These are phyloP conservation scores for Aegilops speltoides DNA, from an alignment of 176 grass and related monocot genomes.

Conservation along the genomic window DNA sequence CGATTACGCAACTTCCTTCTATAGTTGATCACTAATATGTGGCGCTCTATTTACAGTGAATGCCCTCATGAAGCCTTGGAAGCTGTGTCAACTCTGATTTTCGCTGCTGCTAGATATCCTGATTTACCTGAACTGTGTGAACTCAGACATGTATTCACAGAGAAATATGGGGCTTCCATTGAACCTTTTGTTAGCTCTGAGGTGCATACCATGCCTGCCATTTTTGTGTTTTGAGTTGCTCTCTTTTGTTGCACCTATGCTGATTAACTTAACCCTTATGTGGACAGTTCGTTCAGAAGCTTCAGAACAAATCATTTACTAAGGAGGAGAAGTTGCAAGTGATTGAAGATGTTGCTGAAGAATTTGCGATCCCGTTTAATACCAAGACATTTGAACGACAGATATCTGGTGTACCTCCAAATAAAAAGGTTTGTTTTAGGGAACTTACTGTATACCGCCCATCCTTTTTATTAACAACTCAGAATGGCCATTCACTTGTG, in stretches of 20 bases:
- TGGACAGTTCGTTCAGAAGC: constrained; percentile 81
- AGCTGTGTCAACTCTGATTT: constrained; percentile 90
- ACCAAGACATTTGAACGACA: constrained; percentile 41
- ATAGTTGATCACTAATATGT: constrained; percentile 29
- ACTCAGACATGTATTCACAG: constrained; percentile 65
- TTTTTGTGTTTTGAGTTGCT: constrained; percentile 23
- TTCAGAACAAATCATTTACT: constrained; percentile 79
- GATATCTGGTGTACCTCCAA: constrained; percentile 42
- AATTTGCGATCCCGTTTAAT: constrained; percentile 66
- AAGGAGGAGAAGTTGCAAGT: constrained; percentile 75
- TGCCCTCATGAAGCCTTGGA: constrained; percentile 92
- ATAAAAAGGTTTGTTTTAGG: constrained; percentile 50
- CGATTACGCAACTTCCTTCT: neutral
- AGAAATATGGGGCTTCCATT: constrained; percentile 64
- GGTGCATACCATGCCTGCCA: constrained; percentile 44
- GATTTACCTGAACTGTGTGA: constrained; percentile 89
- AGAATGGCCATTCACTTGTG: constrained; percentile 3
- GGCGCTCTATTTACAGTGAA: constrained; percentile 51
- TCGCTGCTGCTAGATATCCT: constrained; percentile 88
- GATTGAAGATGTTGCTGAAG: constrained; percentile 76
- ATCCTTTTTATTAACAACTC: neutral
- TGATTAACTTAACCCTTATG: constrained; percentile 23
- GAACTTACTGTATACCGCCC: constrained; percentile 3
- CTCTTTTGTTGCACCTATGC: constrained; percentile 18
- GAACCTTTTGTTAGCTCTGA: constrained; percentile 82